These are phyloP conservation scores for Apiotrichum akiyoshidainum DNA, from an alignment of 1,284 basidiomycete genomes.

Conservation along the genomic window DNA sequence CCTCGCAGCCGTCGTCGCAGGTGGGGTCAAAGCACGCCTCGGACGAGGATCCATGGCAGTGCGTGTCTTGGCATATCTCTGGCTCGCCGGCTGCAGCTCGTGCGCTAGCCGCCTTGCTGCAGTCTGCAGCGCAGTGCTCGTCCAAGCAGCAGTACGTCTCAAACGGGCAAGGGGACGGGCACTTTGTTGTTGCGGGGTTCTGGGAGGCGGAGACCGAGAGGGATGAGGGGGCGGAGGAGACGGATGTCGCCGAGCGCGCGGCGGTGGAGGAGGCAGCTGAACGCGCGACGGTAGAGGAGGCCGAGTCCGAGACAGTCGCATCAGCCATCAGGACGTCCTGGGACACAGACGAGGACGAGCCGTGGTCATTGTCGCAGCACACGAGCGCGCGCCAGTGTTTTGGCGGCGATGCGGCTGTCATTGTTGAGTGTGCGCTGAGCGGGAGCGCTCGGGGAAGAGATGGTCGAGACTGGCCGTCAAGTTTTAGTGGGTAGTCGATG, in stretches of 20 bases:
- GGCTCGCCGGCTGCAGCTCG: neutral
- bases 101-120: neutral
- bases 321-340: neutral
- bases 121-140: conserved; percentile 17
- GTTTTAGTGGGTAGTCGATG: too few relatives aligned
- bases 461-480: too few relatives aligned
- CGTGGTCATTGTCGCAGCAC: conserved; percentile 44
- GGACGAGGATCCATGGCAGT: neutral
- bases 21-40: conserved; percentile 17
- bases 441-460: too few relatives aligned
- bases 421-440: too few relatives aligned
- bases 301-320: neutral
- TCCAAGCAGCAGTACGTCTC: conserved; percentile 29
- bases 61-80: neutral
- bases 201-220: neutral
- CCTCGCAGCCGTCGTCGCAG: conserved; percentile 8
- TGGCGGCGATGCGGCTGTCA: neutral
- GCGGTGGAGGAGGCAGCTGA: neutral
- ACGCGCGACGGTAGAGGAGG: too few relatives aligned
- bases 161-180: conserved; percentile 12
- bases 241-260: neutral
- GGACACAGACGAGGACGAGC: neutral
- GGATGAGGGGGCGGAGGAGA: neutral
- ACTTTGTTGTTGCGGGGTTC: neutral
- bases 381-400: conserved; percentile 26